Evolutionary conservation across 192 early-diverging fungal genomes (phyloP).

Genomic region (Entomortierella chlamydospora): DNA sequence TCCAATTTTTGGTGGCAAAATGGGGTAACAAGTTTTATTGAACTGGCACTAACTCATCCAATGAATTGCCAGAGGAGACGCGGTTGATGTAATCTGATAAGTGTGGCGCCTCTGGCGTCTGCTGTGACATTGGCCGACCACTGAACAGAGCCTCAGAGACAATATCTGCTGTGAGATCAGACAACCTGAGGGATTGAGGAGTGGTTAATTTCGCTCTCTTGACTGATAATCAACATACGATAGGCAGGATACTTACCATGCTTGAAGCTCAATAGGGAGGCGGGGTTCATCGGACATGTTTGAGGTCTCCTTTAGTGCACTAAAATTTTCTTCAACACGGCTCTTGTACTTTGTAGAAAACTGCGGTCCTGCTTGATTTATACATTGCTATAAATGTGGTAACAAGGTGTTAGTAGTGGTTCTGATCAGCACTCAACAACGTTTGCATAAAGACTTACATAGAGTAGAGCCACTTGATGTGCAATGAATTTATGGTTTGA

Average conservation of each 20-base stretch:
- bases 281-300: conserved; percentile 47
- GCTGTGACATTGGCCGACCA: conserved; percentile 50
- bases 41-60: neutral
- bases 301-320: conserved; percentile 50
- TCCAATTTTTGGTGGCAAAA: conserved; percentile 42
- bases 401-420: neutral
- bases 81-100: conserved; percentile 42
- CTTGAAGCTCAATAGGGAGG: conserved; percentile 45
- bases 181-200: conserved; percentile 37
- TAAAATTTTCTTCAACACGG: conserved; percentile 58
- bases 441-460: conserved; percentile 45
- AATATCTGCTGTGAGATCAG: conserved; percentile 57
- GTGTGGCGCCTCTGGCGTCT: conserved; percentile 43
- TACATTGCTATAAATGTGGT: conserved; percentile 51
- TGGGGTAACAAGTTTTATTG: neutral
- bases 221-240: neutral
- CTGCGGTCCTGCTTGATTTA: conserved; percentile 54
- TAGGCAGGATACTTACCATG: conserved; percentile 42
- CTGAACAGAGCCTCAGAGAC: conserved; percentile 58
- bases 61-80: conserved; percentile 36
- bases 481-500: conserved; percentile 67
- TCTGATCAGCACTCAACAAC: neutral
- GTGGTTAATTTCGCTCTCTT: neutral
- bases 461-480: conserved; percentile 65
- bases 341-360: conserved; percentile 59